Conservation (phyloP, 768 basidiomycete genomes). For the Trametes gibbosa region DNA sequence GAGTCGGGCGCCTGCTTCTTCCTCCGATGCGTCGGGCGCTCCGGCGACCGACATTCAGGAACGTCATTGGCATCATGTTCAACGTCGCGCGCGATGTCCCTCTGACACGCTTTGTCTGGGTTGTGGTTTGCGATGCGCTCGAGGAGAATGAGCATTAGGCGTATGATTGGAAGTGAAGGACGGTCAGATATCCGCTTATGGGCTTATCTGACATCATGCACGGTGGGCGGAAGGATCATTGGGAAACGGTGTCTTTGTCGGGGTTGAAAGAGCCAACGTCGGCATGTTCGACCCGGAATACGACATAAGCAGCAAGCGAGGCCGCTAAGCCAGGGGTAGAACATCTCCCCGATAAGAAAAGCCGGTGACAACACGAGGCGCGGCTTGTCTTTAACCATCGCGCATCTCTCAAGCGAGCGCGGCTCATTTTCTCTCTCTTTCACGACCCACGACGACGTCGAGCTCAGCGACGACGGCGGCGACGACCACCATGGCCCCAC, state of each 20-base stretch:
- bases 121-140: too few relatives aligned
- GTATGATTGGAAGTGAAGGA: not conserved
- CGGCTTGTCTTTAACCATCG: conserved; percentile 13
- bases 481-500: conserved; percentile 20
- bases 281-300: conserved; percentile 13
- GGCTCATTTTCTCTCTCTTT: conserved; percentile 23
- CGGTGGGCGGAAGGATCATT: conserved; percentile 3
- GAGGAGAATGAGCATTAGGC: not conserved
- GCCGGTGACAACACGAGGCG: conserved; percentile 19
- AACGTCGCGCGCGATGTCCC: not conserved
- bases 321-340: conserved; percentile 13
- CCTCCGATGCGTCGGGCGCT: conserved; percentile 3
- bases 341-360: conserved; percentile 21
- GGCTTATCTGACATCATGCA: conserved; percentile 14
- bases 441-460: conserved; percentile 29
- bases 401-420: not conserved
- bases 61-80: conserved; percentile 2
- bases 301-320: conserved; percentile 14
- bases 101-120: not conserved
- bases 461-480: conserved; percentile 35
- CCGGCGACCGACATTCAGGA: not conserved
- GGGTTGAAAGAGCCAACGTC: not conserved
- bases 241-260: not conserved
- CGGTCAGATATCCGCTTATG: not conserved
- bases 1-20: too few relatives aligned